These are phyloP conservation scores for Salvia splendens DNA, from an alignment of 257 asterid genomes.

Conservation along the genomic window DNA sequence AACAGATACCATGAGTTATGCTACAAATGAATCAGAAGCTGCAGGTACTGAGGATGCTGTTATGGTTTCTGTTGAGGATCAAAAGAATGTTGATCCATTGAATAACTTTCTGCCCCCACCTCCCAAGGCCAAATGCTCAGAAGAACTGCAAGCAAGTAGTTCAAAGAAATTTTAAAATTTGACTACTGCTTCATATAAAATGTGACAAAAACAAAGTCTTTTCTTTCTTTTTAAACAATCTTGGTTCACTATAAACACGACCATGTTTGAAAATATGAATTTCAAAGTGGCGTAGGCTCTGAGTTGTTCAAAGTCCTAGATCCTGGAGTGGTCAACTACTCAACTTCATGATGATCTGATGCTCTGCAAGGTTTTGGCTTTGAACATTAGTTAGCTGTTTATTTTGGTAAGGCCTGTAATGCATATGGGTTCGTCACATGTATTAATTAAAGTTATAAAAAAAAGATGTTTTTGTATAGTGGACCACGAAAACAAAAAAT, in stretches of 20 bases:
- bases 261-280: background rate
- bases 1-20: constrained; percentile 38
- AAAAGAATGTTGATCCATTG: constrained; percentile 55
- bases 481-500: constrained; percentile 13
- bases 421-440: constrained; percentile 7
- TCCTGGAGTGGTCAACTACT: constrained; percentile 2
- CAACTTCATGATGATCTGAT: constrained; percentile 7
- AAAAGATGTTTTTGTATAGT: background rate
- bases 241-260: constrained; percentile 5
- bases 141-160: constrained; percentile 79
- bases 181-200: background rate
- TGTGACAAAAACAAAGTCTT: background rate
- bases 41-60: constrained; percentile 53
- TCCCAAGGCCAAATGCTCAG: constrained; percentile 72
- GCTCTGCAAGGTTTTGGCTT: constrained; percentile 1
- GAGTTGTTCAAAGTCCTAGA: background rate
- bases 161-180: background rate
- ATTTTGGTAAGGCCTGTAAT: background rate
- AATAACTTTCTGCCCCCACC: constrained; percentile 79
- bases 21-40: constrained; percentile 46
- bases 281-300: constrained; percentile 6
- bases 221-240: background rate
- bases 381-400: constrained; percentile 11
- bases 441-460: background rate
- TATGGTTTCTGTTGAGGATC: constrained; percentile 53